Percentiles rank a stretch among this genome's conserved stretches.
Conservation (phyloP, 805 yeast species). For the Clavispora carvajalis region DNA sequence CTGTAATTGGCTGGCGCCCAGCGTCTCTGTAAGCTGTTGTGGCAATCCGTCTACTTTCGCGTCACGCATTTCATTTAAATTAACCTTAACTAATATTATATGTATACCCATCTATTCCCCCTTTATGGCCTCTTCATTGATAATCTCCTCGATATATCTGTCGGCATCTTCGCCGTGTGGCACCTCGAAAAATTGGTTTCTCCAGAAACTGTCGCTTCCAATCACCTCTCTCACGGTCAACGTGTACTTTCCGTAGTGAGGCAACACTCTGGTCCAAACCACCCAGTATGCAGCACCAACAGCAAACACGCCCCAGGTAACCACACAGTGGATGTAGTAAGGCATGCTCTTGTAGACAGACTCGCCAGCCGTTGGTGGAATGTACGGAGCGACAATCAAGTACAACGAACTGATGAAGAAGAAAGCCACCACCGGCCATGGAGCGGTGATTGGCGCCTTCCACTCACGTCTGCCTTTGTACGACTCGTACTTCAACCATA, state of each 20-base stretch:
- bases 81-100: background rate
- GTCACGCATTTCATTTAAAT: background rate
- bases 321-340: conserved; percentile 75
- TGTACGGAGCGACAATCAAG: conserved; percentile 70
- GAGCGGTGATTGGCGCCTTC: conserved; percentile 69
- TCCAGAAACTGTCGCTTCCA: conserved; percentile 71
- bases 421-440: conserved; percentile 57
- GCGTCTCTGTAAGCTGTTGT: no score
- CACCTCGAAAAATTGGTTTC: conserved; percentile 48
- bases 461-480: conserved; percentile 49
- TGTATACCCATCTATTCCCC: background rate
- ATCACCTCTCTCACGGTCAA: conserved; percentile 49
- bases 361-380: conserved; percentile 66
- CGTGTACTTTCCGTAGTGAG: conserved; percentile 48
- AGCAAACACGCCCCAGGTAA: conserved; percentile 71
- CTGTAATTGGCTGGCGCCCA: no score
- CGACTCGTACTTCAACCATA: conserved; percentile 51
- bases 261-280: conserved; percentile 55
- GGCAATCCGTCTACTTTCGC: background rate
- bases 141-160: conserved; percentile 12
- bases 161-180: conserved; percentile 13
- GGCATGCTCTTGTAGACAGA: conserved; percentile 67
- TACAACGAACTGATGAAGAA: conserved; percentile 63
- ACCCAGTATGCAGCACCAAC: conserved; percentile 65
- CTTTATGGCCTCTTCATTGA: conserved; percentile 11